Evolutionary conservation across 176 grass and related monocot genomes (phyloP).

Genomic region (Oryza glumipatula): DNA sequence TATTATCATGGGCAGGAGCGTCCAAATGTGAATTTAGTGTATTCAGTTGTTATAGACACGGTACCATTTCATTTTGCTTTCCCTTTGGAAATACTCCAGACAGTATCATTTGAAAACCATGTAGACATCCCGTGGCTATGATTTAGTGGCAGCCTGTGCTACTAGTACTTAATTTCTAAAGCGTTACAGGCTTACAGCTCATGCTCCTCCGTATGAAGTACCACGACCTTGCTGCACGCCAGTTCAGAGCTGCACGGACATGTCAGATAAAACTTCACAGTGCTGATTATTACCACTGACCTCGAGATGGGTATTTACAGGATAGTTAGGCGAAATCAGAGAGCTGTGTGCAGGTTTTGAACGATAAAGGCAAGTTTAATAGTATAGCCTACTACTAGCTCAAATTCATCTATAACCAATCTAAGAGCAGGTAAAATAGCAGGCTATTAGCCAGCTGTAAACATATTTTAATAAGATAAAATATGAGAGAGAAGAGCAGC

Average conservation of each 20-base stretch:
- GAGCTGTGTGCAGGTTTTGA: background rate
- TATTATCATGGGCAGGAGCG: too few species aligned
- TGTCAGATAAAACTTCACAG: background rate
- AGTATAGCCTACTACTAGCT: too few species aligned
- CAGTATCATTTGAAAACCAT: background rate
- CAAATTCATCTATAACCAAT: too few species aligned
- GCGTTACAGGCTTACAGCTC: background rate
- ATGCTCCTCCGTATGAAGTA: background rate
- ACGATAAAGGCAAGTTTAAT: background rate
- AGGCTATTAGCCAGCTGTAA: too few species aligned
- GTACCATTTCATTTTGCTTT: background rate
- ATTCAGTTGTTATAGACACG: too few species aligned
- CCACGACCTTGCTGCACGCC: background rate
- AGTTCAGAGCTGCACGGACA: background rate
- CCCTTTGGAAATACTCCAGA: background rate
- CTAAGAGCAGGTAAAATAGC: too few species aligned
- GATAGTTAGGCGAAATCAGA: background rate
- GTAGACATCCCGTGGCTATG: background rate
- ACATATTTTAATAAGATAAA: too few species aligned
- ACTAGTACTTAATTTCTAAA: background rate
- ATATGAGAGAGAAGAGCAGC: too few species aligned
- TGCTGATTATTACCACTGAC: background rate
- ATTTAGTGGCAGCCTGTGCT: background rate
- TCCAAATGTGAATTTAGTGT: too few species aligned
- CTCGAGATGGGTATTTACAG: background rate